Evolutionary conservation across 371 early-diverging fungal genomes (phyloP).

Genomic region (Phascolomyces articulosus): DNA sequence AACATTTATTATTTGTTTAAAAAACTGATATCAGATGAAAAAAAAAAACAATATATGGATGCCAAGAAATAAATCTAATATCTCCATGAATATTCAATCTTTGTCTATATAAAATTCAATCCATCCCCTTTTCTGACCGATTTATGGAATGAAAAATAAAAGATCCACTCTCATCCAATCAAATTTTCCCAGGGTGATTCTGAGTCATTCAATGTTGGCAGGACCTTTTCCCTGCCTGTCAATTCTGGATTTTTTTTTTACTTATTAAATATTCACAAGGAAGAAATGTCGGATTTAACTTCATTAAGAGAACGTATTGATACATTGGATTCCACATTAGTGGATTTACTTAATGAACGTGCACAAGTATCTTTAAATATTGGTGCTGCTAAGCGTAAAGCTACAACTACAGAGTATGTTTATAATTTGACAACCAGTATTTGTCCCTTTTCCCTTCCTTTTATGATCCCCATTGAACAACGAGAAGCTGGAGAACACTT

Average conservation of each 20-base stretch:
- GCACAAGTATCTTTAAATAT: constrained; percentile 85
- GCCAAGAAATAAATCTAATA: no score
- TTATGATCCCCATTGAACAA: not conserved
- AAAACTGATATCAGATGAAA: no score
- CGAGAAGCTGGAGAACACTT: not conserved
- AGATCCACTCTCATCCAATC: not conserved
- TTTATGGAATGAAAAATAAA: no score
- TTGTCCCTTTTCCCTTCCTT: no score
- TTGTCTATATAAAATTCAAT: no score
- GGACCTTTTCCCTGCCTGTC: not conserved
- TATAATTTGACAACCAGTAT: no score
- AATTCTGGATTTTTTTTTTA: not conserved
- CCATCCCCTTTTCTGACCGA: no score
- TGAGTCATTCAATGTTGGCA: not conserved
- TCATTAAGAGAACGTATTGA: constrained; percentile 73
- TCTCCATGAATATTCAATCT: no score
- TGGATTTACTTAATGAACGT: constrained; percentile 84
- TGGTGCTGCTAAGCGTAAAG: constrained; percentile 72
- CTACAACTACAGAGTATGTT: constrained; percentile 16
- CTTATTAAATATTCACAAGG: no score
- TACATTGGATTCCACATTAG: constrained; percentile 76
- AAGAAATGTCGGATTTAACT: constrained; percentile 43
- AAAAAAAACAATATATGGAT: no score
- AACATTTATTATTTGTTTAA: no score
- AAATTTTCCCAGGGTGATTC: not conserved